phyloP scores from a whole-genome alignment of 768 basidiomycete genomes.

The Fistulinella prunicolor region DNA sequence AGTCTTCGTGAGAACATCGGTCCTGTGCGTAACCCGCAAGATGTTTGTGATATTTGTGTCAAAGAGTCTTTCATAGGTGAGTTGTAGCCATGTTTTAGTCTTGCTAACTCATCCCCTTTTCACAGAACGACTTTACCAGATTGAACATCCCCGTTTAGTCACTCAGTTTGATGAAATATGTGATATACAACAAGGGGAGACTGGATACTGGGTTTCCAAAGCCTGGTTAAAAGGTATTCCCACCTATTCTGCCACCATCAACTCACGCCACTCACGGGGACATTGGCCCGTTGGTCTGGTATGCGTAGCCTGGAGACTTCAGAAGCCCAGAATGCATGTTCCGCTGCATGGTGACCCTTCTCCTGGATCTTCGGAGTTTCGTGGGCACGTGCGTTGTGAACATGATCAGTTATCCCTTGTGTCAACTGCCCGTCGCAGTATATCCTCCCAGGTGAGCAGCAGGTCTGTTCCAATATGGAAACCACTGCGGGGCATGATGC shows the following conservation, averaged over 20 bases:
- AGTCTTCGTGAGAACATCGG: conserved; percentile 43
- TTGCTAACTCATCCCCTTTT: conserved; percentile 1
- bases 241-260: conserved; percentile 8
- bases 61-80: conserved; percentile 55
- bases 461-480: conserved; percentile 8
- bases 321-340: conserved; percentile 76
- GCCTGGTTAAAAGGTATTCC: conserved; percentile 68
- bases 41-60: conserved; percentile 65
- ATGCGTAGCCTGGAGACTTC: conserved; percentile 64
- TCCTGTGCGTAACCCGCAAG: conserved; percentile 44
- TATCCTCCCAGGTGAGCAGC: conserved; percentile 54
- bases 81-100: conserved; percentile 1
- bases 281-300: conserved; percentile 7
- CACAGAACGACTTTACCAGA: conserved; percentile 65
- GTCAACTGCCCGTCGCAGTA: conserved; percentile 52
- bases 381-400: conserved; percentile 64
- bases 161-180: conserved; percentile 54
- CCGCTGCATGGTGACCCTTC: conserved; percentile 55
- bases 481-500: conserved; percentile 10
- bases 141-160: conserved; percentile 63
- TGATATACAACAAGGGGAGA: conserved; percentile 39
- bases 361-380: conserved; percentile 59
- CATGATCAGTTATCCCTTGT: conserved; percentile 63
- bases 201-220: conserved; percentile 73
- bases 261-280: conserved; percentile 8